These are phyloP conservation scores for Penstemon davidsonii DNA, from an alignment of 257 asterid species.

Conservation along the genomic window DNA sequence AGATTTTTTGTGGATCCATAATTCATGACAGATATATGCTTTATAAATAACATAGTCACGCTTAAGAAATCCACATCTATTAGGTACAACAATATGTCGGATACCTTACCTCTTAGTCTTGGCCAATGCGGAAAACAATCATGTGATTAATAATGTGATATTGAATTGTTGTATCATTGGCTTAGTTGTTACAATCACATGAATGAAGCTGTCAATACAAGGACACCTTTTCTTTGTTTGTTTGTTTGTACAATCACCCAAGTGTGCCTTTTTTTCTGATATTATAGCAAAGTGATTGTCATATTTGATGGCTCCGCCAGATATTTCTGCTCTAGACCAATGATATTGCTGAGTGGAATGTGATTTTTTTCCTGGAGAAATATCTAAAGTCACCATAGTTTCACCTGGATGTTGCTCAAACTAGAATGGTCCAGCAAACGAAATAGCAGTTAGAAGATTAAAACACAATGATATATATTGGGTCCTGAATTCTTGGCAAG, in stretches of 20 bases:
- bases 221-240: constrained; percentile 18
- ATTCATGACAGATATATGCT: too few relatives aligned
- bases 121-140: not conserved
- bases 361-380: not conserved
- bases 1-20: too few relatives aligned
- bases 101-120: not conserved
- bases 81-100: not conserved
- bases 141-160: constrained; percentile 11
- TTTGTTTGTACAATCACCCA: constrained; percentile 18
- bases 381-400: not conserved
- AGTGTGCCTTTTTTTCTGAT: constrained; percentile 6
- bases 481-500: not conserved
- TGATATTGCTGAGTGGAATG: not conserved
- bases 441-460: not conserved
- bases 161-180: constrained; percentile 6
- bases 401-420: constrained; percentile 1
- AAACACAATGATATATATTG: not conserved
- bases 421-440: constrained; percentile 2
- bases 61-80: not conserved
- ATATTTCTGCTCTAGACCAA: constrained; percentile 23
- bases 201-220: constrained; percentile 31
- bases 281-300: constrained; percentile 1
- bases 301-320: constrained; percentile 20
- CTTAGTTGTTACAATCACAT: constrained; percentile 10
- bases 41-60: not conserved